Conservation (phyloP, 2,329 filamentous ascomycete genomes). For the Microdochium paspali region DNA sequence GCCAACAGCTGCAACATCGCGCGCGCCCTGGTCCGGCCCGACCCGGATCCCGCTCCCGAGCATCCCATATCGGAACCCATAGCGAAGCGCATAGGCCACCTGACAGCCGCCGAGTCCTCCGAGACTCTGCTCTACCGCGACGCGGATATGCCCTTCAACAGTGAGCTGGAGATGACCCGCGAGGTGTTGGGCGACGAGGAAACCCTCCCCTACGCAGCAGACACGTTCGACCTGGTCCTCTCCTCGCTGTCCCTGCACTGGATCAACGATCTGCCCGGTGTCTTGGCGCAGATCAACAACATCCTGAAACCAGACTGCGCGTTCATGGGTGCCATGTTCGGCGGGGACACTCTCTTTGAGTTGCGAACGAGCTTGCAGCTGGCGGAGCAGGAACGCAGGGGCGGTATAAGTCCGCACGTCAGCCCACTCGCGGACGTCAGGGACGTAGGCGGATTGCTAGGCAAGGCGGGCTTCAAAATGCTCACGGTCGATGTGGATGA, state of each 20-base stretch:
- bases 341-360: constrained; percentile 89
- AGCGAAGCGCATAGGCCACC: constrained; percentile 58
- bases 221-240: constrained; percentile 80
- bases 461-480: constrained; percentile 86
- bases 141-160: constrained; percentile 63
- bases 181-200: constrained; percentile 69
- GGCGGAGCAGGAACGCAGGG: constrained; percentile 79
- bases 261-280: constrained; percentile 90
- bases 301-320: constrained; percentile 83
- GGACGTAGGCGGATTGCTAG: constrained; percentile 81
- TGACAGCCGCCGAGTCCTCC: constrained; percentile 79
- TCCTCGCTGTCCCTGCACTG: constrained; percentile 89
- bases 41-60: constrained; percentile 52
- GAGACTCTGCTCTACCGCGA: constrained; percentile 72
- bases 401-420: constrained; percentile 85
- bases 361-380: constrained; percentile 87
- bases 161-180: constrained; percentile 60
- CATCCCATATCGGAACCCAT: constrained; percentile 56
- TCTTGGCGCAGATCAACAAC: constrained; percentile 76
- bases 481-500: constrained; percentile 96
- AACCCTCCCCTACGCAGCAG: constrained; percentile 63
- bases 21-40: constrained; percentile 62
- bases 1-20: constrained; percentile 95
- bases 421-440: constrained; percentile 87
- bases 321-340: constrained; percentile 93